These are phyloP conservation scores for Boeremia exigua DNA, from an alignment of 2,329 filamentous ascomycete genomes.

Conservation along the genomic window DNA sequence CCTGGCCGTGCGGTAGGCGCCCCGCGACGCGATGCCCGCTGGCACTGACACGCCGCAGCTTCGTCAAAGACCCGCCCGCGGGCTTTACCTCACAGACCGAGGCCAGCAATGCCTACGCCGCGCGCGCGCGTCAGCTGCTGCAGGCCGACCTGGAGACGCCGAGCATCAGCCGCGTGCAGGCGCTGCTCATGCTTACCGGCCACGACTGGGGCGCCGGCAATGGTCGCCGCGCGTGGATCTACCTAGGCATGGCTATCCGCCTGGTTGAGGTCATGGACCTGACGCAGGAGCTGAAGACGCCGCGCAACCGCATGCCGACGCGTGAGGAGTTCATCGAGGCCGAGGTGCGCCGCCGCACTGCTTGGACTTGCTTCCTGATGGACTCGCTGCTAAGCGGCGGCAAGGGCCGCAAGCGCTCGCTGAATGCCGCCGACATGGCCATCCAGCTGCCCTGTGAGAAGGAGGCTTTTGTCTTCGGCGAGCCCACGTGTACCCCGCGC, in stretches of 20 bases:
- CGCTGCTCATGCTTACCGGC: conserved; percentile 53
- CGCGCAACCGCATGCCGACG: conserved; percentile 40
- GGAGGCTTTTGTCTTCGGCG: conserved; percentile 49
- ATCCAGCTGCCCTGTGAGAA: conserved; percentile 50
- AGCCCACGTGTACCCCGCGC: conserved; percentile 44
- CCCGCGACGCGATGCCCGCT: not conserved
- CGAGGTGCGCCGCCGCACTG: conserved; percentile 49
- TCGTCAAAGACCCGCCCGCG: conserved; percentile 45
- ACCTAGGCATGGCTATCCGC: conserved; percentile 51
- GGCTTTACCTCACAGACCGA: conserved; percentile 47
- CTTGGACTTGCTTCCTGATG: conserved; percentile 53
- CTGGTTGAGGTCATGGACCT: conserved; percentile 51
- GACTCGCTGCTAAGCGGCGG: conserved; percentile 51
- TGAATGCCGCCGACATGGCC: conserved; percentile 45
- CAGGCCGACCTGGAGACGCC: conserved; percentile 50
- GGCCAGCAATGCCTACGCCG: conserved; percentile 51
- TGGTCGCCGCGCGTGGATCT: conserved; percentile 50
- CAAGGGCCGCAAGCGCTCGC: conserved; percentile 47
- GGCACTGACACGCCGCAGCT: conserved; percentile 29
- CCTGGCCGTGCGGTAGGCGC: conserved; percentile 45
- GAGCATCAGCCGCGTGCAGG: conserved; percentile 48
- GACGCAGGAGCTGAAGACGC: conserved; percentile 43
- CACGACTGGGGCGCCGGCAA: conserved; percentile 56
- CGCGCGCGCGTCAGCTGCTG: conserved; percentile 50
- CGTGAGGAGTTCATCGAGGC: conserved; percentile 51